Base-by-base conservation (phyloP, 106 monocot species). In the Ottelia alismoides region DNA sequence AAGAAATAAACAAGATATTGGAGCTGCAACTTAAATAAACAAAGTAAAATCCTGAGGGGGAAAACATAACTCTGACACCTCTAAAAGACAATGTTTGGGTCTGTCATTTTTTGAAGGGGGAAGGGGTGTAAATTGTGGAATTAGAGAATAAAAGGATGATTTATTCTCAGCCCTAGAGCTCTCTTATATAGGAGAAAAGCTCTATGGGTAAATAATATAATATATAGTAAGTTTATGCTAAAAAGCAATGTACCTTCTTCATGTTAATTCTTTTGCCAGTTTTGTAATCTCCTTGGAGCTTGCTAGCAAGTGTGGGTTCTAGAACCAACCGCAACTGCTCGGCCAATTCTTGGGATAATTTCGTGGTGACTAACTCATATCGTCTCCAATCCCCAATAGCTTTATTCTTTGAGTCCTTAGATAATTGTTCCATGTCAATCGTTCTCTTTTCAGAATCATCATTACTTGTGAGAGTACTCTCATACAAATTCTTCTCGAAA, bases 231-330 rank as follows among this genome's bases (percentile, higher is more conserved):
- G n/a, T n/a, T n/a, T n/a, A n/a, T n/a, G n/a, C n/a, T n/a, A n/a
- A n/a, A n/a, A n/a, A n/a, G n/a, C n/a, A n/a, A n/a, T n/a, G n/a
- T 45, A 86, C 92, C 87, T 93, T 93, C 55, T 88, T 94, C 94
- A 94, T 94, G 63, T 88, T 94, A 62, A 94, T 94, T 51, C 88
- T 63, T 53, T 94, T 94, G 52, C 94, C 94, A 60, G 94, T 88
- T 57, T 70, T 80, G 40, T 94, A 94, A 64, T 94, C 94, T 53
- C 94, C 94, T 67, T 94, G 81, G 58, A 94, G 94, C 57, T 81
- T 94, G 69, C 81, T 94, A 17, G 94, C 94, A 6, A 94, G 56
- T 49, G 84, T 88, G 11, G 94, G 94, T 59, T 94, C 88, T 78
- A 94, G 67, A 21, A 94, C 88, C 25, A 94, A 53, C 19, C 94